Evolutionary conservation across 306 rosid species (phyloP).

Genomic region (Luffa acutangula): DNA sequence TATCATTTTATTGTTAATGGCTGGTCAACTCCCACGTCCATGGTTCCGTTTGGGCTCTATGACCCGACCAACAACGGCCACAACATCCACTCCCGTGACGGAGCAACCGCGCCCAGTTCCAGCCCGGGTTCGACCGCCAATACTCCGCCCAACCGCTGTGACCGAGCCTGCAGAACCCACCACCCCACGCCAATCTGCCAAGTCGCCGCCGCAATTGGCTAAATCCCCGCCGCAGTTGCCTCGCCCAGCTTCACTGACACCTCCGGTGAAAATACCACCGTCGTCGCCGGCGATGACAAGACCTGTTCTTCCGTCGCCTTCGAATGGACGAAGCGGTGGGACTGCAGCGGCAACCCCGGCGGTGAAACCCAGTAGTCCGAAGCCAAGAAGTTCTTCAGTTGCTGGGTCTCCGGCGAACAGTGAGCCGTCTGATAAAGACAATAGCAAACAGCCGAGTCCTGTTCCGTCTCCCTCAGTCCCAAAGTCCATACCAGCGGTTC

Average conservation of each 20-base stretch:
- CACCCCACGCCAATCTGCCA: not conserved
- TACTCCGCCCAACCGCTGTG: not conserved
- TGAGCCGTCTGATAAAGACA: not conserved
- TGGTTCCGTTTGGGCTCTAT: conserved; percentile 13
- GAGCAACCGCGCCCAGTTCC: not conserved
- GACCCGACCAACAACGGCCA: not conserved
- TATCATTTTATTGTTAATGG: not conserved
- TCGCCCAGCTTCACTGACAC: not conserved
- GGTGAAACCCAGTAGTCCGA: not conserved
- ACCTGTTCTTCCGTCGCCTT: not conserved
- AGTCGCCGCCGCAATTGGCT: not conserved
- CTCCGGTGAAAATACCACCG: not conserved
- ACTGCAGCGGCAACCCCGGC: not conserved
- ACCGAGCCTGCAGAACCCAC: not conserved
- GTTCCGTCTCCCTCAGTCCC: not conserved
- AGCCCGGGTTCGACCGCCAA: not conserved
- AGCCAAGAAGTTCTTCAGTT: not conserved
- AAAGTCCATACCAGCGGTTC: not conserved
- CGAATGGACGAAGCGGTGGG: not conserved
- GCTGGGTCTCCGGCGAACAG: not conserved
- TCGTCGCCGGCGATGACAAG: not conserved
- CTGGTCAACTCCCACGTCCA: conserved; percentile 8
- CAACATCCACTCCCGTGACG: not conserved
- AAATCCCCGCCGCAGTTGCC: not conserved
- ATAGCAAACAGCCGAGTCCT: not conserved